These are phyloP conservation scores for Erodium trifolium DNA, from an alignment of 441 rosid genomes.

Conservation along the genomic window DNA sequence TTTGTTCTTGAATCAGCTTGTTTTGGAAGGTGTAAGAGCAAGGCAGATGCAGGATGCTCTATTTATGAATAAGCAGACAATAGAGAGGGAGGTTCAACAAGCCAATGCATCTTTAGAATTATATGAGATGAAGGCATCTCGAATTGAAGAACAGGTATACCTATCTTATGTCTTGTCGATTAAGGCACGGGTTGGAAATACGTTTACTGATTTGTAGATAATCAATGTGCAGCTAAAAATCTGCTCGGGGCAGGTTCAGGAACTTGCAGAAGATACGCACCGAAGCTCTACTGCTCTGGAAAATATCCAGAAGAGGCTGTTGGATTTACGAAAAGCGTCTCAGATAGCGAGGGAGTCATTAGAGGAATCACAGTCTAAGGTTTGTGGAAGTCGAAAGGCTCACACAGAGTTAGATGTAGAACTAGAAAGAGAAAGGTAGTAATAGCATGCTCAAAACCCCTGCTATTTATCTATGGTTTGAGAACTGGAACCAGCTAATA, in stretches of 20 bases:
- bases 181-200: conserved; percentile 1
- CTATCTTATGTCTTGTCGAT: conserved; percentile 1
- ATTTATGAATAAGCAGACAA: conserved; percentile 44
- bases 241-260: conserved; percentile 63
- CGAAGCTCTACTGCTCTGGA: conserved; percentile 48
- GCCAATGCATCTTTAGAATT: conserved; percentile 58
- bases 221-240: conserved; percentile 57
- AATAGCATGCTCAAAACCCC: not conserved
- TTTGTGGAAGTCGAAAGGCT: conserved; percentile 44
- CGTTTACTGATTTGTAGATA: conserved; percentile 8
- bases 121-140: conserved; percentile 52
- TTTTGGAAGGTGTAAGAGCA: conserved; percentile 70
- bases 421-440: conserved; percentile 72
- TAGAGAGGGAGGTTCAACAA: conserved; percentile 68
- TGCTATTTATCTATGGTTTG: not conserved
- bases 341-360: conserved; percentile 58
- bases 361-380: conserved; percentile 54
- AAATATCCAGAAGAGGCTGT: conserved; percentile 52
- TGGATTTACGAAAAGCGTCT: conserved; percentile 51
- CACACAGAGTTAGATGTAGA: conserved; percentile 51
- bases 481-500: not conserved
- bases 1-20: conserved; percentile 53
- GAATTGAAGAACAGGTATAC: conserved; percentile 87
- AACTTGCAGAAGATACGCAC: conserved; percentile 57
- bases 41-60: conserved; percentile 66